Evolutionary conservation across 2,329 filamentous ascomycete species (phyloP), one percentile per base, ranked within the genome.

Genomic region (Cercospora sp.): DNA sequence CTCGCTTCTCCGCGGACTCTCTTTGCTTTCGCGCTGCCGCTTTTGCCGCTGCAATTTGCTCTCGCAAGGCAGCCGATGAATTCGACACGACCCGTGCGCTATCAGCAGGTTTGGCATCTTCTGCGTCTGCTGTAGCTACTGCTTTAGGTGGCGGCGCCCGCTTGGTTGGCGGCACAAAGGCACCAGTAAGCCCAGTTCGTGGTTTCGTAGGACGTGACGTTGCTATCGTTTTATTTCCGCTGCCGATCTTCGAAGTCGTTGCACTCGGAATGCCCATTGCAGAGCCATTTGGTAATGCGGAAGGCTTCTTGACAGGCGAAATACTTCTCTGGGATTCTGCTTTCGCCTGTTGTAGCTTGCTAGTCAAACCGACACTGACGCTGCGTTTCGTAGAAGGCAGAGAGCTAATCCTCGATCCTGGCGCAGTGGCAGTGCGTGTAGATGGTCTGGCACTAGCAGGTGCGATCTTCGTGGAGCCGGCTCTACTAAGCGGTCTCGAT

Each of bases 21-120:
- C 73, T 75, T 45, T 76, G 70, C 65, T 74, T 77, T 5, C 74
- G 69, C 23, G 73, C 90, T 2, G 93, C 91, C 2, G 93, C 93
- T 77, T 94, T 96, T 0, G 95, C 94, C 74, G 94, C 94, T 42
- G 94, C 93, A 70, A 98, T 97, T 64, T 95, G 94, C 62, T 97
- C 93, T 36, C 95, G 88, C 13, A 99, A 81, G 0, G 93, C 90
- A 16, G 87, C 83, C 0, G 94, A 97, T 0, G 93, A 93, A 74
- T 79, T 77, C 10, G 63, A 70, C 7, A 69, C 64, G 5, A 68
- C 70, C 26, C 70, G 69, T 55, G 73, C 71, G 9, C 68, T 57
- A 36, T 70, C 67, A 23, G 18, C 39, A 26, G 67, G 39, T n/a
- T 18, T 20, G 26, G 61, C 48, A 18, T 28, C 39, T 5, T 33